Evolutionary conservation across 495 filamentous ascomycete species (phyloP).

Genomic region (Podospora conica): DNA sequence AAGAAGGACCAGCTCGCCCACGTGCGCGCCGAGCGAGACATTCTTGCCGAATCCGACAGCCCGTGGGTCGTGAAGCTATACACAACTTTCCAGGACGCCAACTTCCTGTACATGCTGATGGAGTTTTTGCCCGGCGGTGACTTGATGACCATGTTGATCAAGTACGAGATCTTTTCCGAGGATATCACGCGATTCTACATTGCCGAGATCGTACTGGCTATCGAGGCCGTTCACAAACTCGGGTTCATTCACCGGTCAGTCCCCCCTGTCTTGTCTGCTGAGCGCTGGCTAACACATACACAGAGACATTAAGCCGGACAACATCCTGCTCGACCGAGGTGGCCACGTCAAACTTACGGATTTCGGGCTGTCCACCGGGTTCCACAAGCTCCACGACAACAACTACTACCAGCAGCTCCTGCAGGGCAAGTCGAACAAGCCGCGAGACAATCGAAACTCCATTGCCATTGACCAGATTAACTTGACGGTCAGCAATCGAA

Average conservation of each 20-base stretch:
- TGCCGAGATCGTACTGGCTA: conserved; percentile 94
- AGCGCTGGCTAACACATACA: neutral
- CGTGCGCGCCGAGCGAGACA: conserved; percentile 95
- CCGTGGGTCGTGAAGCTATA: conserved; percentile 98
- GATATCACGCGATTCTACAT: conserved; percentile 99
- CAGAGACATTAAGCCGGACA: conserved; percentile 99
- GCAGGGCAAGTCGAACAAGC: conserved; percentile 67
- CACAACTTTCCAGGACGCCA: conserved; percentile 92
- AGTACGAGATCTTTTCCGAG: conserved; percentile 98
- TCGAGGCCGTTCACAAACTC: conserved; percentile 95
- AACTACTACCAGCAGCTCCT: conserved; percentile 98
- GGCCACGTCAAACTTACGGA: conserved; percentile 98
- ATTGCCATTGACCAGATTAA: conserved; percentile 97
- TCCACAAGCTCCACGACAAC: conserved; percentile 96
- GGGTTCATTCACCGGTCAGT: conserved; percentile 95
- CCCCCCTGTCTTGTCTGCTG: neutral
- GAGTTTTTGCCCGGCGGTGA: conserved; percentile 98
- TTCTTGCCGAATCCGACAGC: conserved; percentile 95
- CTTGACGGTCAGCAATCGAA: conserved; percentile 92
- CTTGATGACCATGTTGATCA: conserved; percentile 99
- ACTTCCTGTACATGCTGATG: conserved; percentile 98
- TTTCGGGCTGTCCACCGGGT: conserved; percentile 95
- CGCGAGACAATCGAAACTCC: conserved; percentile 71
- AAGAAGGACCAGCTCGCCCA: conserved; percentile 99
- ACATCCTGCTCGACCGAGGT: conserved; percentile 90